Percentiles rank a stretch among this genome's conserved stretches.
Conservation (phyloP, 2,329 filamentous ascomycete genomes). For the Clonostachys rhizophaga region DNA sequence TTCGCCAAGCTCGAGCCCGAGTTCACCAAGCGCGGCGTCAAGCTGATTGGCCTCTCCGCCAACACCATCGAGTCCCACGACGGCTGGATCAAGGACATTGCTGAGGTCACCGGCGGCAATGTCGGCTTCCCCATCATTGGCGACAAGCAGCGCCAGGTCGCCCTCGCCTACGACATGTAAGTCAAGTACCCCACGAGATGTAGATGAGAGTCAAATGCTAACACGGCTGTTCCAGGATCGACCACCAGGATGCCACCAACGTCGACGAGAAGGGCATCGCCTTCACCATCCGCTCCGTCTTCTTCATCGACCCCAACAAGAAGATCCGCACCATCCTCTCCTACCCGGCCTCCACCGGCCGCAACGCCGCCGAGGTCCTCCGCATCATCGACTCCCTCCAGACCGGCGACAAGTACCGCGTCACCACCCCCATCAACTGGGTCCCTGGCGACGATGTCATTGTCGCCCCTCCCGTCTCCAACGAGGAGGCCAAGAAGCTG, state of each 20-base stretch:
- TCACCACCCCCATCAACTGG: constrained; percentile 92
- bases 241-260: constrained; percentile 77
- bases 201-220: background rate
- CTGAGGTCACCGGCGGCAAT: constrained; percentile 68
- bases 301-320: constrained; percentile 91
- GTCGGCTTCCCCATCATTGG: constrained; percentile 77
- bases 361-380: constrained; percentile 75
- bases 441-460: constrained; percentile 86
- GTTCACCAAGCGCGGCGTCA: constrained; percentile 81
- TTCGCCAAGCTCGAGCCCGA: constrained; percentile 87
- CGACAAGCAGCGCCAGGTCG: constrained; percentile 73
- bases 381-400: constrained; percentile 76
- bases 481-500: constrained; percentile 80
- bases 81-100: constrained; percentile 87
- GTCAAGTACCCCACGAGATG: no score
- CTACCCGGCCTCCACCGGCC: constrained; percentile 87
- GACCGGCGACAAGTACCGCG: constrained; percentile 80
- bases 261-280: constrained; percentile 79
- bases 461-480: constrained; percentile 77
- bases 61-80: constrained; percentile 82
- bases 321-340: constrained; percentile 88
- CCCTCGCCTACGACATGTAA: constrained; percentile 74
- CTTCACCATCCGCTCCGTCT: constrained; percentile 92
- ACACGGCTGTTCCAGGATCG: constrained; percentile 46
- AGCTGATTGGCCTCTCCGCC: constrained; percentile 87